These are phyloP conservation scores for Rhodotorula sp. DNA, from an alignment of 1,284 basidiomycete species.

Conservation along the genomic window DNA sequence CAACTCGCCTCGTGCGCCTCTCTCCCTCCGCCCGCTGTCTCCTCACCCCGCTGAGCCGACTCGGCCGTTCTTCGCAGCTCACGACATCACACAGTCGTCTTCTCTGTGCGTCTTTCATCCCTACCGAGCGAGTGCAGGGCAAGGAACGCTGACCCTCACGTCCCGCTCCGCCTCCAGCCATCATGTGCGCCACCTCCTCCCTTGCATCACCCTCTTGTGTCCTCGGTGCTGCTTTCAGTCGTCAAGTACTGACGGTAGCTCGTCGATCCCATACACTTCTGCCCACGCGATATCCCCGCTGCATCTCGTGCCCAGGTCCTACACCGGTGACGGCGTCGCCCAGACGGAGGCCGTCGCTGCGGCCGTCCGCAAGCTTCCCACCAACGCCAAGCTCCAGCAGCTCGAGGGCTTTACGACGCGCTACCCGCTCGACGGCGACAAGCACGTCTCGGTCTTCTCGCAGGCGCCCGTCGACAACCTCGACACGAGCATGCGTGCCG, in stretches of 20 bases:
- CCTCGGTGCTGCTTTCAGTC: no score
- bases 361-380: conserved; percentile 3
- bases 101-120: no score
- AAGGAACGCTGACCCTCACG: no score
- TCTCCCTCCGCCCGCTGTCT: no score
- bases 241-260: no score
- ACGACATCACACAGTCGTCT: no score
- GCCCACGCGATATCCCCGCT: no score
- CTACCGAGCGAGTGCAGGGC: no score
- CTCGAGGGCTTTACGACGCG: conserved; percentile 31
- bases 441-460: conserved; percentile 32
- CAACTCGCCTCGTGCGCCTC: no score
- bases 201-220: not conserved
- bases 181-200: not conserved
- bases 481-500: conserved; percentile 40
- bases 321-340: conserved; percentile 29
- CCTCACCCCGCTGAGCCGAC: no score
- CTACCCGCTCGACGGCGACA: conserved; percentile 31
- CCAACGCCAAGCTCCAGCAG: conserved; percentile 31
- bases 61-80: no score
- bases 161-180: not conserved
- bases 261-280: no score
- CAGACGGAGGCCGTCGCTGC: conserved; percentile 16
- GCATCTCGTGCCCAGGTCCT: not conserved
- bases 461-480: conserved; percentile 45